Base-by-base conservation (phyloP, 129 eudicot genomes). In the Chrysanthemum seticuspe region DNA sequence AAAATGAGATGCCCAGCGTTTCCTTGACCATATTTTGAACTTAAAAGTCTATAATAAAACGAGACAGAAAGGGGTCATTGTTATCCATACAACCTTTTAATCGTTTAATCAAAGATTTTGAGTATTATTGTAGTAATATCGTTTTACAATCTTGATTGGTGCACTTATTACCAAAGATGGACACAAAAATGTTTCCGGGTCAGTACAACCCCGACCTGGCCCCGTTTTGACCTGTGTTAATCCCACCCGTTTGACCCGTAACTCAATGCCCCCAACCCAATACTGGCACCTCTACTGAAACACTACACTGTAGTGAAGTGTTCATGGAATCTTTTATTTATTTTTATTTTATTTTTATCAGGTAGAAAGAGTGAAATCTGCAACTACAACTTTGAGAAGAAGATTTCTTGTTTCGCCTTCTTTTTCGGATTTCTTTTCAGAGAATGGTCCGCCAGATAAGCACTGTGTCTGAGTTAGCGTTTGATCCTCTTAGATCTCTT, bases 341-440 rank as follows among this genome's bases (percentile, higher is more conserved):
- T 75, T 13, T n/a, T n/a, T n/a, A n/a, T n/a, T n/a, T n/a, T n/a
- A n/a, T n/a, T n/a, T 44, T 65, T 79, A 19, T 55, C 64, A 90
- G 98, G 93, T 88, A 36, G 89, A 89, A 75, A 84, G 93, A 77
- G 86, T 77, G 80, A 87, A 84, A 81, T 90, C 97, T 75, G 96
- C 93, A 68, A 76, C 91, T 79, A 74, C 91, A 40, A 78, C 88
- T 77, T 78, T 94, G 57, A 88, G 86, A 76, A 85, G 86, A 79
- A 84, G n/a, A n/a, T n/a, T 85, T 82, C 97, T 94, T 62, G 81
- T 82, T 44, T 87, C 92, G 14, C 96, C 96, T 70, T 76, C 85
- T 47, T 94, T 94, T 90, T 87, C 96, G 62, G 98, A 94, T 65
- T 70, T 85, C 73, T 59, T 59, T 74, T 77, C 82, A 75, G 98